phyloP scores from a whole-genome alignment of 768 basidiomycete species.

The Trichaptum fuscoviolaceum region DNA sequence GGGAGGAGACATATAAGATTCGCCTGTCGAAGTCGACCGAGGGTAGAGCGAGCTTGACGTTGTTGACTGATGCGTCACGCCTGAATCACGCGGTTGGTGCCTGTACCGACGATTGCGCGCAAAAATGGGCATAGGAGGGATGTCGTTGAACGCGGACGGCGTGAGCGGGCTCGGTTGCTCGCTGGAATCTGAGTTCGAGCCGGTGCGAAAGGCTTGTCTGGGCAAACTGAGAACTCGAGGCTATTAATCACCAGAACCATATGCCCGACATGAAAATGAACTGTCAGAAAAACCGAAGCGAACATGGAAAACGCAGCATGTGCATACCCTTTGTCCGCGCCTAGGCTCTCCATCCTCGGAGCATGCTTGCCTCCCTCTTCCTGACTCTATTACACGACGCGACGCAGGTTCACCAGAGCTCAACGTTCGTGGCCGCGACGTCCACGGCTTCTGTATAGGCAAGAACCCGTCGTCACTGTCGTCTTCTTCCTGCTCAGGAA shows the following conservation, averaged over 20 bases:
- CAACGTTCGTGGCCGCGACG: neutral
- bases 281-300: constrained; percentile 3
- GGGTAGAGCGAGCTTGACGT: constrained; percentile 79
- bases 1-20: constrained; percentile 58
- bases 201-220: neutral
- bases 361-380: constrained; percentile 1
- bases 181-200: constrained; percentile 1
- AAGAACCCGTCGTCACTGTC: neutral
- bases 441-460: neutral
- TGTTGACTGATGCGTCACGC: constrained; percentile 58
- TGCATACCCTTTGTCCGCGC: constrained; percentile 1
- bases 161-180: constrained; percentile 2
- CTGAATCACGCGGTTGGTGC: constrained; percentile 36
- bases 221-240: constrained; percentile 3
- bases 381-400: neutral
- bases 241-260: neutral
- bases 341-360: constrained; percentile 3
- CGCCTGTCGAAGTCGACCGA: constrained; percentile 59
- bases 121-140: neutral
- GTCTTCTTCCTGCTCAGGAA: neutral
- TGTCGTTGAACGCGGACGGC: neutral
- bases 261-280: neutral
- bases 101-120: constrained; percentile 8
- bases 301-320: neutral
- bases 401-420: constrained; percentile 2